These are phyloP conservation scores for Inga laurina DNA, from an alignment of 306 rosid genomes.

Conservation along the genomic window DNA sequence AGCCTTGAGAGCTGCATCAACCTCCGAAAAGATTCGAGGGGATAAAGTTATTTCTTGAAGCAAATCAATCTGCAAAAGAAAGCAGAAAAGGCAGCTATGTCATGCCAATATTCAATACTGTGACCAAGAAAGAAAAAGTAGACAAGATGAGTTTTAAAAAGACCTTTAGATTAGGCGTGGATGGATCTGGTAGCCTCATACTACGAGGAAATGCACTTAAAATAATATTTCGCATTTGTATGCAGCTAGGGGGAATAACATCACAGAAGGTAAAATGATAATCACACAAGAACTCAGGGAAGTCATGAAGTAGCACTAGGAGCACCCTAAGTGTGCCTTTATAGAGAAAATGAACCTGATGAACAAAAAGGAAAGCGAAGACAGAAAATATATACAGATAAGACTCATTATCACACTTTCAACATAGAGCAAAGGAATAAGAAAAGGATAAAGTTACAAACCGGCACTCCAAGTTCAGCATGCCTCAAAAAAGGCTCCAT, in stretches of 20 bases:
- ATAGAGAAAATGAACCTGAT: slow-evolving; percentile 79
- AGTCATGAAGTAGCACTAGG: slow-evolving; percentile 95
- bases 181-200: slow-evolving; percentile 98
- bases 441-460: slow-evolving; percentile 38
- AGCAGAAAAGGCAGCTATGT: slow-evolving; percentile 21
- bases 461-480: slow-evolving; percentile 90
- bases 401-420: background rate
- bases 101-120: background rate
- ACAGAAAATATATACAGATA: background rate
- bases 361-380: slow-evolving; percentile 7
- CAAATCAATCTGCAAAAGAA: slow-evolving; percentile 76
- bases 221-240: slow-evolving; percentile 96
- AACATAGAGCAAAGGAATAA: slow-evolving; percentile 18
- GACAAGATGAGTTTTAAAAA: background rate
- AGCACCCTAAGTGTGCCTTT: slow-evolving; percentile 97
- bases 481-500: slow-evolving; percentile 98
- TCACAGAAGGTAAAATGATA: slow-evolving; percentile 97
- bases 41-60: slow-evolving; percentile 89
- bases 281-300: slow-evolving; percentile 95
- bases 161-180: slow-evolving; percentile 93
- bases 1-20: slow-evolving; percentile 79
- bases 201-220: slow-evolving; percentile 98
- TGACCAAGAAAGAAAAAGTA: background rate
- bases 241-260: slow-evolving; percentile 96
- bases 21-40: slow-evolving; percentile 91